phyloP scores from a whole-genome alignment of 257 asterid genomes.

The Cinchona pubescens region DNA sequence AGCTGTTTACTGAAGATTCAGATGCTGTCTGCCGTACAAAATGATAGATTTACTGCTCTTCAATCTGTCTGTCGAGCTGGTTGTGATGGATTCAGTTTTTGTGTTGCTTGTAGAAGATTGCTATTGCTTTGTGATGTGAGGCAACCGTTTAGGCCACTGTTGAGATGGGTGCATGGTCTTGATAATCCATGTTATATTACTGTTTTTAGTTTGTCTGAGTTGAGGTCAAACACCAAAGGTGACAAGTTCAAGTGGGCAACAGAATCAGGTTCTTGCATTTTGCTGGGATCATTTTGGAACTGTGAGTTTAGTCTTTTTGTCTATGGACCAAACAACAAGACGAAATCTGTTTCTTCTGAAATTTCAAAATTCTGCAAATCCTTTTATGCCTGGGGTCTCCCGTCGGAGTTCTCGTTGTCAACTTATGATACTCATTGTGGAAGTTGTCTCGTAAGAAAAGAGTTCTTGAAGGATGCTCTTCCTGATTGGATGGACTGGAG shows the following conservation, averaged over 20 bases:
- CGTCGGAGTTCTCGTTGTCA: slow-evolving; percentile 45
- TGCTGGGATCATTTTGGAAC: slow-evolving; percentile 87
- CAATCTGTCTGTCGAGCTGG: slow-evolving; percentile 50
- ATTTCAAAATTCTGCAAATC: slow-evolving; percentile 44
- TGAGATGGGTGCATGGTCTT: slow-evolving; percentile 63
- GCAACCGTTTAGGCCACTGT: slow-evolving; percentile 48
- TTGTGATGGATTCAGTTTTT: slow-evolving; percentile 47
- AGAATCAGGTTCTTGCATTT: slow-evolving; percentile 67
- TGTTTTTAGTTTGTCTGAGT: slow-evolving; percentile 51
- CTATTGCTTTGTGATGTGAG: slow-evolving; percentile 72
- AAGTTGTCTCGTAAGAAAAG: slow-evolving; percentile 50
- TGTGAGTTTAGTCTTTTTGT: slow-evolving; percentile 56
- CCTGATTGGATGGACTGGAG: slow-evolving; percentile 85
- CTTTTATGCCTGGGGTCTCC: slow-evolving; percentile 61
- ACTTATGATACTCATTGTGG: slow-evolving; percentile 56
- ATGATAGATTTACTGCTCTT: slow-evolving; percentile 59
- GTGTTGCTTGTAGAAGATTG: slow-evolving; percentile 42
- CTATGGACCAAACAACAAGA: slow-evolving; percentile 51
- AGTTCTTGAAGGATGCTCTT: slow-evolving; percentile 43
- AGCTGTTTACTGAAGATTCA: slow-evolving; percentile 56
- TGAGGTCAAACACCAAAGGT: slow-evolving; percentile 46
- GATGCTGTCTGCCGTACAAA: slow-evolving; percentile 32
- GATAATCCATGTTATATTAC: slow-evolving; percentile 49
- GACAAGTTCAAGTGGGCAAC: slow-evolving; percentile 54
- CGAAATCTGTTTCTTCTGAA: slow-evolving; percentile 27